phyloP scores from a whole-genome alignment of 1,284 basidiomycete species.

The Phellinidium pouzarii region DNA sequence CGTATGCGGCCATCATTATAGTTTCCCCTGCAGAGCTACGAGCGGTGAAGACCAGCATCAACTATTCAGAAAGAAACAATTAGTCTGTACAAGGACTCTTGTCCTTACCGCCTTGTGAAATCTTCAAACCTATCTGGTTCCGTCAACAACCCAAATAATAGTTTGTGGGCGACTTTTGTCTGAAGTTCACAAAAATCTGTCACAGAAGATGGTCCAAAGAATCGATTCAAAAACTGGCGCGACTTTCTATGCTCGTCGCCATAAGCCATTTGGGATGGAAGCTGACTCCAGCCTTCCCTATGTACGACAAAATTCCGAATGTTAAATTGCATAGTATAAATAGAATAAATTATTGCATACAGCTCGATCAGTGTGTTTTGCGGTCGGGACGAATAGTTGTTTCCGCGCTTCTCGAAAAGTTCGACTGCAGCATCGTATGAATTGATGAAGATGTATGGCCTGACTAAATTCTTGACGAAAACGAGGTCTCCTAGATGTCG shows the following conservation, averaged over 20 bases:
- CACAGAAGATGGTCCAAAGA: slow-evolving; percentile 16
- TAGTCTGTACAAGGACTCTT: neutral
- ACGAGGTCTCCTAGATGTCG: neutral
- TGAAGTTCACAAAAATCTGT: neutral
- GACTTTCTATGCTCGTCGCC: slow-evolving; percentile 23
- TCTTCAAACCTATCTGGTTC: slow-evolving; percentile 5
- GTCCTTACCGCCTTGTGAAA: neutral
- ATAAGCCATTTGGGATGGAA: slow-evolving; percentile 20
- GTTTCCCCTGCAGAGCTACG: neutral
- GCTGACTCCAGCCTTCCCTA: slow-evolving; percentile 11
- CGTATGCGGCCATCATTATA: slow-evolving; percentile 11
- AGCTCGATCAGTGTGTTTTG: neutral
- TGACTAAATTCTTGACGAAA: neutral
- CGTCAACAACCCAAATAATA: slow-evolving; percentile 4
- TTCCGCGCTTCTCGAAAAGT: slow-evolving; percentile 22
- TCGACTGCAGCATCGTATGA: slow-evolving; percentile 22
- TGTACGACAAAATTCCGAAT: neutral
- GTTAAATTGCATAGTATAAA: neutral
- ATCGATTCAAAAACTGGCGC: slow-evolving; percentile 23
- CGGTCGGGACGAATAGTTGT: slow-evolving; percentile 18
- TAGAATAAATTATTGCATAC: neutral
- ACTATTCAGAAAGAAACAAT: neutral
- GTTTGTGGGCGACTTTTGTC: slow-evolving; percentile 1
- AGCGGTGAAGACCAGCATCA: neutral
- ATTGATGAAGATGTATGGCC: slow-evolving; percentile 20